Evolutionary conservation across 2,329 filamentous ascomycete genomes (phyloP), one percentile per base, ranked within the genome.

Genomic region (Cryphonectria carpinicola): DNA sequence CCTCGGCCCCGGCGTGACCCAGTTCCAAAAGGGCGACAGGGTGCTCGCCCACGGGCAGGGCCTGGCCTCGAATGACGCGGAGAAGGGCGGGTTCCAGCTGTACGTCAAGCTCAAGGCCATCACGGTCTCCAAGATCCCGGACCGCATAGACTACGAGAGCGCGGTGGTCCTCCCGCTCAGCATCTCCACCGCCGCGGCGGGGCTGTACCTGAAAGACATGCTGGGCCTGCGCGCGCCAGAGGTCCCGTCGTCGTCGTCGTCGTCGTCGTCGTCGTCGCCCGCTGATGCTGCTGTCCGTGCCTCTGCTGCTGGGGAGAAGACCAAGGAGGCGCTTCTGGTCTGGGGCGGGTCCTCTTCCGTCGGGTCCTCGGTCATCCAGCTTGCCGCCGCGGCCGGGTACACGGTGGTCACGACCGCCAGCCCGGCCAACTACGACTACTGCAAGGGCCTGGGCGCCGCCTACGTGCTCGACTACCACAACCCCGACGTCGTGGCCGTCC

Each of bases 311-410:
- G 17, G 46, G 17, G 41, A 41, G 1, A 54, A 61, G 37, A 37
- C 37, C 37, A 7, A 37, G 32, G 56, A 68, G 37, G 66, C 77
- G 39, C 5, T 85, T 0, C 76, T 87, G 13, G 76, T 87, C 28
- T 86, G 83, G 82, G 84, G 85, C 52, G 86, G 84, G 5, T 81
- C 83, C 1, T 80, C 80, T 5, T 80, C 77, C 43, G 82, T 85
- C 3, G 84, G 84, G 5, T 79, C 79, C 72, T 81, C 80, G 58
- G 82, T 81, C 5, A 80, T 84, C 17, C 83, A 85, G 72, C 79
- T 85, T 19, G 71, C 80, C 52, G 63, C 66, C 11, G 71, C 71
- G 62, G 54, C 71, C 4, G 73, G 71, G 39, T 72, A 73, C 41
- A 64, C 56, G 39, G 71, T 74, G 19, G 66, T 71, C 43, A 64